Evolutionary conservation across 1,139 yeast species (phyloP), one percentile per base, ranked within the genome.

Genomic region (Suhomyces panamericanus): DNA sequence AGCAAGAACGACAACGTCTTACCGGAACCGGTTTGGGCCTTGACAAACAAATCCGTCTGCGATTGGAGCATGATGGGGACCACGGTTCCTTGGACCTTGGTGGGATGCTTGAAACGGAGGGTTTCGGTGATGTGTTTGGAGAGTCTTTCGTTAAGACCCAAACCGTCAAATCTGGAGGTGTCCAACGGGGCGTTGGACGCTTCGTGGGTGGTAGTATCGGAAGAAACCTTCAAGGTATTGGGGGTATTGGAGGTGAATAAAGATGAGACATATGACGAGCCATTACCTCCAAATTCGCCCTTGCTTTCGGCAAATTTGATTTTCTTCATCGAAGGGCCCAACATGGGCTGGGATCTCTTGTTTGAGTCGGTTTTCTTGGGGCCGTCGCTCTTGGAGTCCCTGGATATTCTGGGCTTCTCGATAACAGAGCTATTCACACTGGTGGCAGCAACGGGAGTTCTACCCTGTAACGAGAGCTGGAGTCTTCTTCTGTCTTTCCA

Each of bases 1-100:
- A 93, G 69, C 12, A 85, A 71, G 62, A 88, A 93, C 0, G 98
- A 83, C 48, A 91, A 67, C 0, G 98, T 90, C 62, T 91, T 91
- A 64, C 98, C 98, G 0, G 96, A 88, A 43, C 98, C 98, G 0
- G 98, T 91, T 64, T 90, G 97, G 0, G 98, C 96, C 59, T 88
- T 95, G 41, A 90, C 87, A 54, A 91, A 86, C 47, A 89, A 69
- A 64, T 91, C 97, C 28, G 75, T 66, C 38, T 81, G 77, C 15
- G 75, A 67, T 46, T 61, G 48, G 3, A 83, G 57, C 47, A 93
- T 66, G 40, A 77, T 75, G 2, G 98, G 96, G n/a, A 91, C 71
- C 0, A 87, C 95, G 7, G 84, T 69, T 52, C 88, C 77, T 66
- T 93, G 99, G 52, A 93, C 89, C 54, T 81, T 81, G 0, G 99